Evolutionary conservation across 2,329 filamentous ascomycete genomes (phyloP).

Genomic region (Drechslerella stenobrocha): DNA sequence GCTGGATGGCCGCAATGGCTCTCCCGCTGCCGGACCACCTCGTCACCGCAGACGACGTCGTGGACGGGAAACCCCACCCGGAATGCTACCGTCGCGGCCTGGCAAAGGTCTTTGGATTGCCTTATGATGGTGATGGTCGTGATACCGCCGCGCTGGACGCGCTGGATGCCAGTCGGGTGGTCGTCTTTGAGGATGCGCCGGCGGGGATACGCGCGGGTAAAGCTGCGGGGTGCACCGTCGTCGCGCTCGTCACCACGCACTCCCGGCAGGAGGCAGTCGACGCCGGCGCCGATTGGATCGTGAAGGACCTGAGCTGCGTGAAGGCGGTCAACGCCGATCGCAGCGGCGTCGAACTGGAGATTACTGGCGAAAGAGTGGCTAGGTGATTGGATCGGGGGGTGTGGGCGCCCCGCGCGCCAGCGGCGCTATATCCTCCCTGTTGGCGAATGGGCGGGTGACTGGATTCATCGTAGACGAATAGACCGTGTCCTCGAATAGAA

Average conservation of each 20-base stretch:
- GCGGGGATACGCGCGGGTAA: slow-evolving; percentile 82
- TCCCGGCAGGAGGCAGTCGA: slow-evolving; percentile 69
- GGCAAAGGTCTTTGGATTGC: slow-evolving; percentile 61
- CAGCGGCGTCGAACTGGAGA: slow-evolving; percentile 59
- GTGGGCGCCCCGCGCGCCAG: too few species aligned
- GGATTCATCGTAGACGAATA: too few species aligned
- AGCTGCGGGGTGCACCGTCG: slow-evolving; percentile 79
- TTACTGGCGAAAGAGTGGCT: slow-evolving; percentile 28
- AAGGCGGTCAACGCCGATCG: slow-evolving; percentile 63
- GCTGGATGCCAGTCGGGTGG: slow-evolving; percentile 57
- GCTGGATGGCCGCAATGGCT: slow-evolving; percentile 70
- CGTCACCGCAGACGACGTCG: slow-evolving; percentile 75
- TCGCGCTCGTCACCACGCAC: slow-evolving; percentile 85
- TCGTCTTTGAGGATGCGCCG: slow-evolving; percentile 88
- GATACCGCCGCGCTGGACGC: slow-evolving; percentile 10
- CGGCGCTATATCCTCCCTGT: too few species aligned
- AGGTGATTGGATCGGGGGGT: too few species aligned
- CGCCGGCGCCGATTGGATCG: slow-evolving; percentile 85
- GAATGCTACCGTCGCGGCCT: slow-evolving; percentile 46
- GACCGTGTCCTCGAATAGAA: too few species aligned
- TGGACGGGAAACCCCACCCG: slow-evolving; percentile 76
- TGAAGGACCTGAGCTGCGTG: slow-evolving; percentile 76
- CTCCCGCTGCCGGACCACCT: slow-evolving; percentile 69
- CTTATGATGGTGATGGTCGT: slow-evolving; percentile 35
- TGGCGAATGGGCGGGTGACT: too few species aligned